These are phyloP conservation scores for Didymella segeticola DNA, from an alignment of 2,329 filamentous ascomycete genomes.

Conservation along the genomic window DNA sequence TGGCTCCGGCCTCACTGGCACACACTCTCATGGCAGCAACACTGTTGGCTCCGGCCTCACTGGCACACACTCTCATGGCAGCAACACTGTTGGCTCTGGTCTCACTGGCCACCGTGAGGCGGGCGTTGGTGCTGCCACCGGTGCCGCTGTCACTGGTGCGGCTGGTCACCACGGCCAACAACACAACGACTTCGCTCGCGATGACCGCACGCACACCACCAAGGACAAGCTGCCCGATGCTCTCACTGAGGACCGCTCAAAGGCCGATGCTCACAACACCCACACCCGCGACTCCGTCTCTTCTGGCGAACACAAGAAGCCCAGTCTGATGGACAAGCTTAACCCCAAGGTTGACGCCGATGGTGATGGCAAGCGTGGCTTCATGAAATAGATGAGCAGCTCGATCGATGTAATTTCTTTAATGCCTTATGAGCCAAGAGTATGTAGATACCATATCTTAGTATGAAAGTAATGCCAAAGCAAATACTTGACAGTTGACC, in stretches of 20 bases:
- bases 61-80: too few relatives aligned
- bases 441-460: conserved; percentile 15
- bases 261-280: conserved; percentile 19
- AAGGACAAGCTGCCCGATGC: conserved; percentile 22
- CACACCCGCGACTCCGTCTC: conserved; percentile 9
- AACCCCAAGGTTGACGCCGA: conserved; percentile 61
- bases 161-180: conserved; percentile 15
- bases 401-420: background rate
- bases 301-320: conserved; percentile 46
- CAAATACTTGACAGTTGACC: background rate
- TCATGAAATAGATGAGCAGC: conserved; percentile 55
- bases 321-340: conserved; percentile 59
- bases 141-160: background rate
- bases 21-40: too few relatives aligned
- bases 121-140: conserved; percentile 20
- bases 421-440: conserved; percentile 6
- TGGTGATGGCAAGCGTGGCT: conserved; percentile 63
- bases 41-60: background rate
- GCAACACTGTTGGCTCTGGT: background rate
- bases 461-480: conserved; percentile 12
- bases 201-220: conserved; percentile 5
- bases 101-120: background rate
- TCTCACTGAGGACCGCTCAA: conserved; percentile 23
- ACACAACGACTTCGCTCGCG: conserved; percentile 15
- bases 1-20: background rate